Percentiles rank a stretch among this genome's conserved stretches.
phyloP scores from a whole-genome alignment of 441 rosid genomes.

The Populus hybrid region DNA sequence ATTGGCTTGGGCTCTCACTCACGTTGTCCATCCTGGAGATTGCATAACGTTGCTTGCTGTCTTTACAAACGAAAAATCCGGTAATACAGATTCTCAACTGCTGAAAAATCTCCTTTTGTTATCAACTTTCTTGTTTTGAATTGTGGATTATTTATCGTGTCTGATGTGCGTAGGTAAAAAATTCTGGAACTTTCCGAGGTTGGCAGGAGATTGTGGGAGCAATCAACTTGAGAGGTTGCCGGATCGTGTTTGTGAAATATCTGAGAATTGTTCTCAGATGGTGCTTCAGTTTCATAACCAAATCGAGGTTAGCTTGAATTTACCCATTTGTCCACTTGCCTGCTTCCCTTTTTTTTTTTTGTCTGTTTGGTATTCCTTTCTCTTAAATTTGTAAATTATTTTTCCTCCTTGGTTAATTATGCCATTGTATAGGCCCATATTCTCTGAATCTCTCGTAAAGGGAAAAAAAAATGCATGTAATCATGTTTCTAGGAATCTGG shows the following conservation, averaged over 20 bases:
- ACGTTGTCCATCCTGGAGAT: slow-evolving; percentile 60
- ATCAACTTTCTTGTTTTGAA: background rate
- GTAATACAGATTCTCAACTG: slow-evolving; percentile 17
- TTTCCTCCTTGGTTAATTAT: background rate
- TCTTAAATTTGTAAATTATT: background rate
- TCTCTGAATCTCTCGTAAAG: background rate
- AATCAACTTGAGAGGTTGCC: slow-evolving; percentile 34
- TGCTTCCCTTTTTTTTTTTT: background rate
- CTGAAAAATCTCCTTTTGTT: background rate
- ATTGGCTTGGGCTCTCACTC: slow-evolving; percentile 63
- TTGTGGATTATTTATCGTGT: background rate
- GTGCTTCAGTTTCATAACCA: slow-evolving; percentile 59
- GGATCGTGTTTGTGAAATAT: slow-evolving; percentile 51
- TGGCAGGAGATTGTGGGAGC: slow-evolving; percentile 41
- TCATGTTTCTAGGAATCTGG: background rate
- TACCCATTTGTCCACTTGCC: slow-evolving; percentile 2
- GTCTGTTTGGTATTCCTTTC: too few species aligned
- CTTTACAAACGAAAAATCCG: slow-evolving; percentile 32
- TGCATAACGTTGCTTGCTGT: slow-evolving; percentile 56
- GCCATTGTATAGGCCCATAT: background rate
- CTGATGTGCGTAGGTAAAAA: slow-evolving; percentile 34
- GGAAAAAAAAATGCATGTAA: too few species aligned
- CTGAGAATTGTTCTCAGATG: slow-evolving; percentile 68
- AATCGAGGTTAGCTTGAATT: slow-evolving; percentile 41
- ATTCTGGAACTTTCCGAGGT: slow-evolving; percentile 57